Evolutionary conservation across 2,329 filamentous ascomycete species (phyloP).

Genomic region (Talaromyces rugulosus): DNA sequence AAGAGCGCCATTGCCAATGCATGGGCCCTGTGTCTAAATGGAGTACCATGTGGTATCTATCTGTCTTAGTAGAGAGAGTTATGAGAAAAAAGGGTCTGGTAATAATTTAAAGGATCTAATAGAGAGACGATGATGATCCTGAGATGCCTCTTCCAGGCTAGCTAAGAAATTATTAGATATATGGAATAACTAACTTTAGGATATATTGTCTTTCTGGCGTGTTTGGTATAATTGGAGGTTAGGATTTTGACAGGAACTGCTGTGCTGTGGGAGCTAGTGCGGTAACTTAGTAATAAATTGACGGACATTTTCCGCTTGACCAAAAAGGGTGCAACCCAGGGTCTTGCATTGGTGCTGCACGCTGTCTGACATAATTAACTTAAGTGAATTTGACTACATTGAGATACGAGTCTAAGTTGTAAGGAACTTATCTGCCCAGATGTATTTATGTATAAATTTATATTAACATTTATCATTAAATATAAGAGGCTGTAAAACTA

Average conservation of each 20-base stretch:
- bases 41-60: neutral
- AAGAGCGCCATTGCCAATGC: conserved; percentile 7
- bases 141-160: neutral
- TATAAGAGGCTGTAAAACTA: too few species aligned
- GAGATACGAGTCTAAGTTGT: too few species aligned
- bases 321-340: too few species aligned
- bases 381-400: neutral
- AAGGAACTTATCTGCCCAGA: too few species aligned
- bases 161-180: neutral
- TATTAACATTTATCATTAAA: too few species aligned
- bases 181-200: neutral
- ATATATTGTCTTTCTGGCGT: neutral
- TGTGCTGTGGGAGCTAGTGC: neutral
- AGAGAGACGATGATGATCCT: neutral
- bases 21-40: neutral
- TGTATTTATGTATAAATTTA: too few species aligned
- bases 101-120: neutral
- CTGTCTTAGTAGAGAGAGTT: neutral
- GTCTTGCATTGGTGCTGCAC: too few species aligned
- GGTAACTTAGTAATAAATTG: neutral
- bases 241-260: neutral
- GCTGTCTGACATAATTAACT: neutral
- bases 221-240: neutral
- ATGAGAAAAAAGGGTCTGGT: neutral
- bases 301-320: neutral